A percentile compares a stretch with the other conserved stretches of the same genome.
phyloP scores from a whole-genome alignment of 139 green algal genomes.

The Monoraphidium neglectum region DNA sequence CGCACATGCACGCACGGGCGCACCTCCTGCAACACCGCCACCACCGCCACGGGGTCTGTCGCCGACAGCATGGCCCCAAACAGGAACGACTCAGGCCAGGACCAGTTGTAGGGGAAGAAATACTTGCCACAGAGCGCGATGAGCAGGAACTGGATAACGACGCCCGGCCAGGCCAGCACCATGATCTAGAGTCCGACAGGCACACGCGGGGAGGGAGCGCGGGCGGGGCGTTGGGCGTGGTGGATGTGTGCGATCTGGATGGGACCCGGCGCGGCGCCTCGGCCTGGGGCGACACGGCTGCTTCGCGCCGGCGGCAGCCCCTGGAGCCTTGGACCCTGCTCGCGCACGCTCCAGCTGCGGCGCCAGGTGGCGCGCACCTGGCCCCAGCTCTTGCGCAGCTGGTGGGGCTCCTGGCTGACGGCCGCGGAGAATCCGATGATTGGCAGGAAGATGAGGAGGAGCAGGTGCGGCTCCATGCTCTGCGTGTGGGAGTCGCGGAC shows the following conservation, averaged over 20 bases:
- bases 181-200: slow-evolving; percentile 42
- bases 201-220: too few species aligned
- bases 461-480: slow-evolving; percentile 56
- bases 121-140: slow-evolving; percentile 46
- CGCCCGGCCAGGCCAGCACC: slow-evolving; percentile 51
- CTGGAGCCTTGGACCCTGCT: too few species aligned
- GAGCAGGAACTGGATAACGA: slow-evolving; percentile 47
- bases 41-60: slow-evolving; percentile 72
- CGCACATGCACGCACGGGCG: too few species aligned
- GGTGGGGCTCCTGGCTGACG: slow-evolving; percentile 62
- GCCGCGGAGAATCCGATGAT: slow-evolving; percentile 53
- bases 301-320: too few species aligned
- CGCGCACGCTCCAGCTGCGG: too few species aligned
- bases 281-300: too few species aligned
- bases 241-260: too few species aligned
- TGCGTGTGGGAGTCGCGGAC: too few species aligned
- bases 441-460: slow-evolving; percentile 66
- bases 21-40: slow-evolving; percentile 42
- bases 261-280: too few species aligned
- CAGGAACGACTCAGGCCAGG: slow-evolving; percentile 53
- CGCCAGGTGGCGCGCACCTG: slow-evolving; percentile 12
- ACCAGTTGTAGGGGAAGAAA: slow-evolving; percentile 68
- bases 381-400: slow-evolving; percentile 32
- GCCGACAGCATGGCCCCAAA: slow-evolving; percentile 69
- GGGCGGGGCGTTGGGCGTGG: too few species aligned